Evolutionary conservation across 163 green algal genomes (phyloP), one percentile per base, ranked within the genome.

Genomic region (Scenedesmus sp.): DNA sequence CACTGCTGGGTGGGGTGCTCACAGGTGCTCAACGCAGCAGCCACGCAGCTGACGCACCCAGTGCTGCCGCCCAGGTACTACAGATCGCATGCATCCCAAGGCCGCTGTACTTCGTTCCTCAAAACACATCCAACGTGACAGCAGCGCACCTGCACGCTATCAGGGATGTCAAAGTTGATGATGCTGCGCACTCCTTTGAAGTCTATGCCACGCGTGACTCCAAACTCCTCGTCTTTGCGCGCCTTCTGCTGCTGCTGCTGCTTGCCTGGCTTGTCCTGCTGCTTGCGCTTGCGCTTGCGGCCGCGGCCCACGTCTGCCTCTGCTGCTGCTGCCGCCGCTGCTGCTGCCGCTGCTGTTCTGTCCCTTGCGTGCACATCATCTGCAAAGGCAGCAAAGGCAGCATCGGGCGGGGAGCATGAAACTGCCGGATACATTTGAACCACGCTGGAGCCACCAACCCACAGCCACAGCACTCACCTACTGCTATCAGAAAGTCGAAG

Each of bases 161-260:
- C 87, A 0, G 98, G 97, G 67, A 96, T 82, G 70, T 99, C 96
- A 82, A 98, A 97, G 94, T 99, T 99, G 62, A 99, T 92, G 8
- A 99, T 97, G 2, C 98, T 99, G 16, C 91, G 82, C 9, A 99
- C 98, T 10, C 96, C 97, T 94, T 99, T 98, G 95, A 99, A 99
- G 93, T 99, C 98, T 13, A 99, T 97, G n/a, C 98, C 98, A 0
- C 98, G 94, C 7, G 98, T 98, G 1, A 99, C 98, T 1, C 98
- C 98, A 96, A 99, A 99, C 96, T 99, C 98, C 67, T 96, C 92
- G 82, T 96, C 94, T 82, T 97, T 96, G 60, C 66, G 56, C 26
- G 46, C 0, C 86, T 70, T 23, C 54, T 84, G 82, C 88, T 67
- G 77, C 87, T 90, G 64, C 60, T 82, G 52, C 91, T 89, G 85